Base-by-base conservation (phyloP, 176 grass and related monocot species). In the Raddia guianensis region DNA sequence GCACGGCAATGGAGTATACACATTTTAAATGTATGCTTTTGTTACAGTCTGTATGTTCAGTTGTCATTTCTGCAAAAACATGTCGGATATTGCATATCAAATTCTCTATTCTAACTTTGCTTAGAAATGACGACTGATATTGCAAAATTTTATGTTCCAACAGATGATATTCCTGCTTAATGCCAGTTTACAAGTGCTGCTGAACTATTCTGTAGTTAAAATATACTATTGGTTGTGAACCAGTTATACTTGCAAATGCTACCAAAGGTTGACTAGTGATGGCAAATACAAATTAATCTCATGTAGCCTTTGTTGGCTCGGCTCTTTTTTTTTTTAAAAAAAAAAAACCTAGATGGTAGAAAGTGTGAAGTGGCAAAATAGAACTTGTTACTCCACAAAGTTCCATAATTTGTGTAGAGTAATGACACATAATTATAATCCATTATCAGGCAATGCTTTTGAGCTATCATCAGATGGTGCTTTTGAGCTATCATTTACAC, bases 81-180 rank as follows among this genome's bases (percentile, higher is more conserved):
- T 27, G n/a, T 12, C 32, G 58, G 20, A 4, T 27, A 1, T 61
- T 5, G 8, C 43, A 50, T 4, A 65, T 15, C 9, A 51, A 33
- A 11, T 27, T 27, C 27, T 27, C 27, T 27, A 1, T 27, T 27
- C 27, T 27, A 27, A 27, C 27, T 27, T 27, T 27, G 1, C 27
- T 27, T 1, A 27, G 27, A 27, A 27, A 27, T 1, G 27, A 27
- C 27, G 27, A 27, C 0, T 27, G 27, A 27, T 27, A 27, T 27
- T 27, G 27, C 27, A 27, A 27, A 27, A 27, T 64, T 64, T 19
- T 47, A 63, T 44, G 16, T 62, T 76, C 21, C 48, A 33, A 21
- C 12, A 62, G 56, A 61, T 76, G 19, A 62, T 76, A 48, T 49
- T 49, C 74, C 56, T 49, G 42, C 19, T 16, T 32, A 20, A 76